These are phyloP conservation scores for Pleurotus djamor DNA, from an alignment of 768 basidiomycete genomes.

Conservation along the genomic window DNA sequence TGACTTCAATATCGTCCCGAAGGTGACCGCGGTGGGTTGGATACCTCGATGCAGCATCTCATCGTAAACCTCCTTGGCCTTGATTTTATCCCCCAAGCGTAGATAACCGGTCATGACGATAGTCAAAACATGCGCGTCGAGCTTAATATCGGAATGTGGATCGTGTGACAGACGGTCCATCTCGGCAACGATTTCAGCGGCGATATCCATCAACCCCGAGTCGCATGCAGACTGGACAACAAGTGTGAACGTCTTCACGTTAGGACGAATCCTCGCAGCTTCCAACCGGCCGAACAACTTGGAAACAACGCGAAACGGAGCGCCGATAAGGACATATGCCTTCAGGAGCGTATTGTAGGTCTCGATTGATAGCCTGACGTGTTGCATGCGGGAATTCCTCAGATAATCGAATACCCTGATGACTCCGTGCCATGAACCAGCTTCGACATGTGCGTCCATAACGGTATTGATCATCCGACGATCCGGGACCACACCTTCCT, in stretches of 20 bases:
- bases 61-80: constrained; percentile 66
- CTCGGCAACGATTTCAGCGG: constrained; percentile 62
- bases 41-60: constrained; percentile 70
- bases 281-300: constrained; percentile 58
- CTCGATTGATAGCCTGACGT: constrained; percentile 48
- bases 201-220: constrained; percentile 58
- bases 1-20: constrained; percentile 60
- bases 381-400: constrained; percentile 26
- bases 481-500: constrained; percentile 63
- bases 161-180: constrained; percentile 51
- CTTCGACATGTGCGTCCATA: constrained; percentile 82
- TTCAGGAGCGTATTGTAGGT: constrained; percentile 80
- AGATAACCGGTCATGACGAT: constrained; percentile 77
- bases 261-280: constrained; percentile 49
- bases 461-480: constrained; percentile 63
- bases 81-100: constrained; percentile 42
- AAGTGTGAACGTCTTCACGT: constrained; percentile 64
- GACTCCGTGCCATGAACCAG: constrained; percentile 77
- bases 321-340: constrained; percentile 78
- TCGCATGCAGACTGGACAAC: constrained; percentile 84
- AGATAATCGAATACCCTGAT: constrained; percentile 69
- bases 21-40: constrained; percentile 66
- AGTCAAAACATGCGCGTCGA: constrained; percentile 64
- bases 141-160: constrained; percentile 32
- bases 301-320: constrained; percentile 67